Evolutionary conservation across 2,329 filamentous ascomycete genomes (phyloP).

Genomic region (Cercospora sesami): DNA sequence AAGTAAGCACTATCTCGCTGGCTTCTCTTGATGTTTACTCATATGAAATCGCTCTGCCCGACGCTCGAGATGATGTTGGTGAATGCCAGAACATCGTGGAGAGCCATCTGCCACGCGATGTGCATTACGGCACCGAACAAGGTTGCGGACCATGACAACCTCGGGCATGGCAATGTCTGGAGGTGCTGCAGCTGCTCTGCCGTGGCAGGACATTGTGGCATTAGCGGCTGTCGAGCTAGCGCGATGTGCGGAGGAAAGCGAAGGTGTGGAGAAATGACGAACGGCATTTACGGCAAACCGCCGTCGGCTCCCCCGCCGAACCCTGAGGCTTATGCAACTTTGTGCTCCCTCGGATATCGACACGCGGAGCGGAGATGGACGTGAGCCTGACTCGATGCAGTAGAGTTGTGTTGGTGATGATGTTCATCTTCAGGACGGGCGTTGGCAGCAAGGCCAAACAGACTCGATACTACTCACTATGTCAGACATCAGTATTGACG

Average conservation of each 20-base stretch:
- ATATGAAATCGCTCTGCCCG: neutral
- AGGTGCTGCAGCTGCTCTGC: neutral
- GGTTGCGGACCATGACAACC: constrained; percentile 13
- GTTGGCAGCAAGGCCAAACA: neutral
- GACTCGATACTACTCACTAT: constrained; percentile 10
- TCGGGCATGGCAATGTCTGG: constrained; percentile 20
- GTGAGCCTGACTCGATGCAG: constrained; percentile 3
- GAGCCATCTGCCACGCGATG: neutral
- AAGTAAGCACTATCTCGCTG: neutral
- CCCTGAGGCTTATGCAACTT: constrained; percentile 4
- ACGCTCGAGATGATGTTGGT: neutral
- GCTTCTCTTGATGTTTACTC: neutral
- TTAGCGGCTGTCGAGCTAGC: neutral
- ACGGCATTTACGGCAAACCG: constrained; percentile 15
- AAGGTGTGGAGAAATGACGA: neutral
- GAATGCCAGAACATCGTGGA: neutral
- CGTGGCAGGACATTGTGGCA: neutral
- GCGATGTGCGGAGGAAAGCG: neutral
- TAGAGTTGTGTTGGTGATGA: neutral
- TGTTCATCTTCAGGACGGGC: neutral
- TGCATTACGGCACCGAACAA: constrained; percentile 6
- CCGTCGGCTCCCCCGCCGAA: neutral
- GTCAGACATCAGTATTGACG: constrained; percentile 63
- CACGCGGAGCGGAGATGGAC: neutral
- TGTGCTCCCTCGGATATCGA: constrained; percentile 7